Percentiles rank a stretch among this genome's conserved stretches.
Evolutionary conservation across 1,139 yeast genomes (phyloP).

Genomic region (Debaryomycetaceae sp.): DNA sequence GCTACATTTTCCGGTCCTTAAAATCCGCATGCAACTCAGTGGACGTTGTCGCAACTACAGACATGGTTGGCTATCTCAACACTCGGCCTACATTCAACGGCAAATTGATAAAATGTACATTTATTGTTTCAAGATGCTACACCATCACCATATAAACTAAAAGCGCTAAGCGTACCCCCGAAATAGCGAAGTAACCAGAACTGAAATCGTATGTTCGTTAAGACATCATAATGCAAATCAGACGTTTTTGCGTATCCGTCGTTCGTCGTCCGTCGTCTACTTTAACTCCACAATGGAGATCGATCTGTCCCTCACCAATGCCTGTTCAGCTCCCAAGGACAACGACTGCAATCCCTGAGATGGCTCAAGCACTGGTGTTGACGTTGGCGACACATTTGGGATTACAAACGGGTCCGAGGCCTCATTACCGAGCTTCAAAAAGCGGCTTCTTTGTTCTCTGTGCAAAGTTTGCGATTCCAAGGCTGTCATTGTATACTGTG

Average conservation of each 20-base stretch:
- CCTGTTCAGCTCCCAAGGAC: slow-evolving; percentile 3
- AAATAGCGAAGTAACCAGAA: background rate
- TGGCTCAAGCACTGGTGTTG: slow-evolving; percentile 30
- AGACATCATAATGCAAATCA: background rate
- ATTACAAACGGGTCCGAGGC: slow-evolving; percentile 60
- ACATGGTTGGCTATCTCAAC: background rate
- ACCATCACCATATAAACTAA: background rate
- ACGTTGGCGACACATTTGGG: slow-evolving; percentile 59
- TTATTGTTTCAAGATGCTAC: background rate
- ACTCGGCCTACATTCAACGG: background rate
- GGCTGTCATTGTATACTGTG: background rate
- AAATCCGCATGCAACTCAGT: too few relatives aligned
- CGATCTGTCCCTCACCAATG: slow-evolving; percentile 16
- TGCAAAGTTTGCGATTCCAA: background rate
- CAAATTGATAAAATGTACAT: background rate
- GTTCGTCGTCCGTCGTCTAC: slow-evolving; percentile 4
- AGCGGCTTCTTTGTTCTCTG: slow-evolving; percentile 10
- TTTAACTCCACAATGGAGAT: slow-evolving; percentile 27
- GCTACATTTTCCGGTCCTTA: too few relatives aligned
- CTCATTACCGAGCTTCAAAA: slow-evolving; percentile 55
- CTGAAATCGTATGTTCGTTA: background rate
- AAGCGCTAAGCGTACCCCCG: background rate
- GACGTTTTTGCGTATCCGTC: background rate
- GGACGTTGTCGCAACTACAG: too few relatives aligned
- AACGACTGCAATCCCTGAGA: slow-evolving; percentile 1